A percentile compares a stretch with the other conserved stretches of the same genome.
Evolutionary conservation across 2,329 filamentous ascomycete genomes (phyloP).

Genomic region (Tolypocladium sp.): DNA sequence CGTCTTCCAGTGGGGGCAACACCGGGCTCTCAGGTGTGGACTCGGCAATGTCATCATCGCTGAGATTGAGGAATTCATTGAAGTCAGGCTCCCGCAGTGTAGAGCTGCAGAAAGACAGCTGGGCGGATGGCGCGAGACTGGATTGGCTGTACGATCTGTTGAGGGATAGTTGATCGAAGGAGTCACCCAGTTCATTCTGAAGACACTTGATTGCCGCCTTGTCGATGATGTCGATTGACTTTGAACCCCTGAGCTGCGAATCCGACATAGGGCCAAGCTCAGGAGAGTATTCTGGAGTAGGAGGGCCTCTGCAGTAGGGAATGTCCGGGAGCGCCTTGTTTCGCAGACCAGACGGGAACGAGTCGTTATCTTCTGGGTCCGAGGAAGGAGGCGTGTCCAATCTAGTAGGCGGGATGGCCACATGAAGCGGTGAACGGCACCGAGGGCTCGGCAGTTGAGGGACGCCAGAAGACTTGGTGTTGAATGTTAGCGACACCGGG

Average conservation of each 20-base stretch:
- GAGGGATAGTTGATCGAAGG: slow-evolving; percentile 14
- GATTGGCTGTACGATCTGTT: slow-evolving; percentile 19
- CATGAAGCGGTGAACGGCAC: slow-evolving; percentile 13
- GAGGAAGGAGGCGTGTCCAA: slow-evolving; percentile 23
- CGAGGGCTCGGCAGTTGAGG: slow-evolving; percentile 15
- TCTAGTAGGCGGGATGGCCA: slow-evolving; percentile 10
- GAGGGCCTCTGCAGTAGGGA: slow-evolving; percentile 9
- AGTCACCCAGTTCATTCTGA: slow-evolving; percentile 14
- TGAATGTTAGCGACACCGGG: slow-evolving; percentile 12
- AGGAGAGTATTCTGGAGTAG: slow-evolving; percentile 23
- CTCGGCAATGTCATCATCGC: slow-evolving; percentile 51
- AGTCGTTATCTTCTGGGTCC: slow-evolving; percentile 14
- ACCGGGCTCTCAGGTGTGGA: slow-evolving; percentile 12
- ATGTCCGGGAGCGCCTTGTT: slow-evolving; percentile 9
- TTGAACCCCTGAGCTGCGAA: slow-evolving; percentile 15
- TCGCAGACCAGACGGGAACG: background rate
- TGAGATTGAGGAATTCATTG: slow-evolving; percentile 43
- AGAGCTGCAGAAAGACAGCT: slow-evolving; percentile 18
- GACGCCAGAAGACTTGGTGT: slow-evolving; percentile 10
- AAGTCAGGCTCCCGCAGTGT: slow-evolving; percentile 42
- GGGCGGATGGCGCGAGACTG: slow-evolving; percentile 18
- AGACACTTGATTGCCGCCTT: slow-evolving; percentile 15
- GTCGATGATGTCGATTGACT: slow-evolving; percentile 18
- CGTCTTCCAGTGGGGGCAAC: slow-evolving; percentile 3
- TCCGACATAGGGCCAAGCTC: slow-evolving; percentile 16